Conservation (phyloP, 208 protist species). For the Acanthamoeba royreba region DNA sequence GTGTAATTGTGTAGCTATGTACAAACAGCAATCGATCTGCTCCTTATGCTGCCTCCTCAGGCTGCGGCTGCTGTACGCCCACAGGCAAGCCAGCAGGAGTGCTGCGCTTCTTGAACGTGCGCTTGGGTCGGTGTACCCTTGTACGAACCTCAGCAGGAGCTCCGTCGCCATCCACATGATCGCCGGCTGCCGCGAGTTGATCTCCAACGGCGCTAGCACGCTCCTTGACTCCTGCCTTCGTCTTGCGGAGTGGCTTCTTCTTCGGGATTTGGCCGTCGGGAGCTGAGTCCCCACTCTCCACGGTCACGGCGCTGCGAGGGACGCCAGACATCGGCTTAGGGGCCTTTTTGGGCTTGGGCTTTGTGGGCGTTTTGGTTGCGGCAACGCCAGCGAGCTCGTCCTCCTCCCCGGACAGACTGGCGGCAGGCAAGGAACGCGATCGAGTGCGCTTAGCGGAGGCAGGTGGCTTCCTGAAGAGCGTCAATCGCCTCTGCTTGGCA, state of each 20-base stretch:
- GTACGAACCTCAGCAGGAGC: not conserved
- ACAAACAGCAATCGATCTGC: not conserved
- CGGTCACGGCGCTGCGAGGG: not conserved
- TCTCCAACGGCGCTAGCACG: not conserved
- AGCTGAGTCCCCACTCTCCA: not conserved
- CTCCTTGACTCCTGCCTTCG: not conserved
- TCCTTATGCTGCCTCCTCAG: not conserved
- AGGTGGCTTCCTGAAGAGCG: not conserved
- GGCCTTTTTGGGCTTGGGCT: not conserved
- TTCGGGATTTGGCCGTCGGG: not conserved
- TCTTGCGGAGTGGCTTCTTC: not conserved
- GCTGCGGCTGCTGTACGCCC: not conserved
- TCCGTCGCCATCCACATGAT: not conserved
- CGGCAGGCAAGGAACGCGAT: not conserved
- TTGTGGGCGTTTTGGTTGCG: not conserved
- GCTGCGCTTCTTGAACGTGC: not conserved
- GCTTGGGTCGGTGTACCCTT: not conserved
- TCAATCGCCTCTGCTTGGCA: not conserved
- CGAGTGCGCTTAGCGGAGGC: not conserved
- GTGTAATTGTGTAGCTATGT: no score
- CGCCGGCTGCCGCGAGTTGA: not conserved
- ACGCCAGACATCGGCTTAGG: not conserved
- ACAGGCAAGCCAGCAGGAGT: not conserved
- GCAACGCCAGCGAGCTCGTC: not conserved
- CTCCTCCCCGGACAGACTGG: not conserved